These are phyloP conservation scores for Xylariaceae sp. DNA, from an alignment of 2,329 filamentous ascomycete species.

Conservation along the genomic window DNA sequence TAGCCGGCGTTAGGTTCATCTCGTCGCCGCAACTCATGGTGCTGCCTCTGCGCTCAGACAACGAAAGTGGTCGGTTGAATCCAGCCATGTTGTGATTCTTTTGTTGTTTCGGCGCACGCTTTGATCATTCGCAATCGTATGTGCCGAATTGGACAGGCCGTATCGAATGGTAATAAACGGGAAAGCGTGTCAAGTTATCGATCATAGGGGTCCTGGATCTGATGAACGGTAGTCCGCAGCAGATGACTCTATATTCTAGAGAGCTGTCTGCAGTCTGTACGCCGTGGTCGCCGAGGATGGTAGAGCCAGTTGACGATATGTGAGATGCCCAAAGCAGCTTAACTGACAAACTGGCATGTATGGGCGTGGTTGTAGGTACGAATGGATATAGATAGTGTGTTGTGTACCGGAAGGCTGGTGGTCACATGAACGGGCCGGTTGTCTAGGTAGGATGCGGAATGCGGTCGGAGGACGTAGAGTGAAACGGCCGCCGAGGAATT, in stretches of 20 bases:
- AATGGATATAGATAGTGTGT: too few species aligned
- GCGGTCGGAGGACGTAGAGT: slow-evolving; percentile 5
- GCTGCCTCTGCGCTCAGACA: slow-evolving; percentile 61
- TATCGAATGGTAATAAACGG: slow-evolving; percentile 2
- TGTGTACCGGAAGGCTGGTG: too few species aligned
- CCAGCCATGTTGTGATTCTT: slow-evolving; percentile 37
- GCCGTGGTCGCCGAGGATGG: too few species aligned
- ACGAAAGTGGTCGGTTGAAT: slow-evolving; percentile 53
- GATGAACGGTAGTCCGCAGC: slow-evolving; percentile 1
- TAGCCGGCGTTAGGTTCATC: slow-evolving; percentile 51
- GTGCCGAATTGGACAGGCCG: neutral
- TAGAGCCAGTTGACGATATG: too few species aligned
- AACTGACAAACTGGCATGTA: too few species aligned
- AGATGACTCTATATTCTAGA: too few species aligned
- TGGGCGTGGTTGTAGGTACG: too few species aligned
- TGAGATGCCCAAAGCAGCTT: too few species aligned
- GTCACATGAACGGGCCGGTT: too few species aligned
- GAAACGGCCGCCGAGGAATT: neutral
- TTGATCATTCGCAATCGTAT: slow-evolving; percentile 13
- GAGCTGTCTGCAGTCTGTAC: too few species aligned
- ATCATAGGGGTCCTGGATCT: slow-evolving; percentile 1
- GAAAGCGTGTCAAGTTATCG: neutral
- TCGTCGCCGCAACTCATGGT: slow-evolving; percentile 52
- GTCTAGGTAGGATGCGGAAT: neutral
- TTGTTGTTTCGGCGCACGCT: slow-evolving; percentile 2